Percentiles rank a stretch among this genome's conserved stretches.
phyloP scores from a whole-genome alignment of 768 basidiomycete species.

The Amylocystis lapponica region DNA sequence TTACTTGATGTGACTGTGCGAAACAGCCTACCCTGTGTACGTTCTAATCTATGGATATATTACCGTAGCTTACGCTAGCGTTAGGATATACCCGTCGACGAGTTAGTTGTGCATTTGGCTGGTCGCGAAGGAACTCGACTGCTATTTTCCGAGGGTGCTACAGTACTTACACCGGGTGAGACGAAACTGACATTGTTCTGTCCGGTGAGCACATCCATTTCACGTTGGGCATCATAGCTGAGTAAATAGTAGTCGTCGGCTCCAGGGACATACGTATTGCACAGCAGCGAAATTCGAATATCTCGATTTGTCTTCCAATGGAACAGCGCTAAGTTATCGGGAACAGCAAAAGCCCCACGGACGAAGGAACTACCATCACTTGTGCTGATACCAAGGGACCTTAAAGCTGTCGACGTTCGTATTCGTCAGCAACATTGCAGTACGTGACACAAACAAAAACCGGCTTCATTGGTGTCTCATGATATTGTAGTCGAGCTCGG shows the following conservation, averaged over 20 bases:
- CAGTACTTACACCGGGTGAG: constrained; percentile 50
- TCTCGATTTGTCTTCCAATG: constrained; percentile 65
- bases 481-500: constrained; percentile 59
- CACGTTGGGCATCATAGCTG: constrained; percentile 3
- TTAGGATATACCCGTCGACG: constrained; percentile 58
- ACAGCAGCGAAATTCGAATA: constrained; percentile 61
- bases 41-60: constrained; percentile 20
- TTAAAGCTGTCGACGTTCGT: constrained; percentile 55
- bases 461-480: background rate
- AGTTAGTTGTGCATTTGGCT: constrained; percentile 51
- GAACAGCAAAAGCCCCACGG: constrained; percentile 18
- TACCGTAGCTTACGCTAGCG: constrained; percentile 6
- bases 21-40: constrained; percentile 74
- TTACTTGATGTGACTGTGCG: constrained; percentile 51
- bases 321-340: constrained; percentile 33
- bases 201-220: constrained; percentile 45
- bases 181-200: constrained; percentile 59
- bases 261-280: constrained; percentile 62
- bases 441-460: constrained; percentile 10
- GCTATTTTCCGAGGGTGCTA: constrained; percentile 41
- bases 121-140: constrained; percentile 62
- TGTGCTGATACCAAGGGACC: constrained; percentile 60
- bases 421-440: constrained; percentile 48
- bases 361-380: constrained; percentile 33
- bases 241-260: constrained; percentile 50